Conservation (phyloP, 306 rosid genomes). For the Malus domestica region DNA sequence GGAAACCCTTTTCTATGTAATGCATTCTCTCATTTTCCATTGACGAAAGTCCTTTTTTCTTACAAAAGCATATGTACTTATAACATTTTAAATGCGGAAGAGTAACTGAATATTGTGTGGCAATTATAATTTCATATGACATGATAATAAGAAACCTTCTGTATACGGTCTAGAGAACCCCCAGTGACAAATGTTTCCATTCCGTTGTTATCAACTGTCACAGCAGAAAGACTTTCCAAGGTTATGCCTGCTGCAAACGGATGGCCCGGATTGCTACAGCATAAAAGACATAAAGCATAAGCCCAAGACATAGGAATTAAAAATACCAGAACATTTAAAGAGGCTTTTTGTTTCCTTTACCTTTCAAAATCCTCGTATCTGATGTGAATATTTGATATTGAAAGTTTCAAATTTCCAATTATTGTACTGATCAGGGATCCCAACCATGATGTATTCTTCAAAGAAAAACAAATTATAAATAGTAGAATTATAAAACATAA, state of each 20-base stretch:
- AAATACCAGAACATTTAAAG: neutral
- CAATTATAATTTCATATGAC: neutral
- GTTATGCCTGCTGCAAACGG: conserved; percentile 92
- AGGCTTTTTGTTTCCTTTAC: conserved; percentile 26
- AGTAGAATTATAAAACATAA: neutral
- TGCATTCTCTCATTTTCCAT: neutral
- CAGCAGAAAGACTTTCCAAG: conserved; percentile 81
- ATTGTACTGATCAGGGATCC: conserved; percentile 91
- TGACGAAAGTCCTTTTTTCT: neutral
- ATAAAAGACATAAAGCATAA: conserved; percentile 26
- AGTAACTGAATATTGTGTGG: conserved; percentile 1
- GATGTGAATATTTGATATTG: conserved; percentile 87
- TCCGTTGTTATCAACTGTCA: conserved; percentile 82
- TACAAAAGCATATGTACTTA: neutral
- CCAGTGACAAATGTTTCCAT: conserved; percentile 84
- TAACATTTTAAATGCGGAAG: neutral
- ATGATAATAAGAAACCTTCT: conserved; percentile 51
- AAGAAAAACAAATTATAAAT: conserved; percentile 1
- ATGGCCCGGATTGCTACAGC: conserved; percentile 86
- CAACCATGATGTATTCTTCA: conserved; percentile 87
- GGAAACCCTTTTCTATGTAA: neutral
- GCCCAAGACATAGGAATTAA: conserved; percentile 6
- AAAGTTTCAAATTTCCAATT: conserved; percentile 91
- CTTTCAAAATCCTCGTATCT: conserved; percentile 95
- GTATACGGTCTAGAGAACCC: conserved; percentile 71